These are phyloP conservation scores for Coemansia sp. DNA, from an alignment of 192 early-diverging fungal genomes.

Conservation along the genomic window DNA sequence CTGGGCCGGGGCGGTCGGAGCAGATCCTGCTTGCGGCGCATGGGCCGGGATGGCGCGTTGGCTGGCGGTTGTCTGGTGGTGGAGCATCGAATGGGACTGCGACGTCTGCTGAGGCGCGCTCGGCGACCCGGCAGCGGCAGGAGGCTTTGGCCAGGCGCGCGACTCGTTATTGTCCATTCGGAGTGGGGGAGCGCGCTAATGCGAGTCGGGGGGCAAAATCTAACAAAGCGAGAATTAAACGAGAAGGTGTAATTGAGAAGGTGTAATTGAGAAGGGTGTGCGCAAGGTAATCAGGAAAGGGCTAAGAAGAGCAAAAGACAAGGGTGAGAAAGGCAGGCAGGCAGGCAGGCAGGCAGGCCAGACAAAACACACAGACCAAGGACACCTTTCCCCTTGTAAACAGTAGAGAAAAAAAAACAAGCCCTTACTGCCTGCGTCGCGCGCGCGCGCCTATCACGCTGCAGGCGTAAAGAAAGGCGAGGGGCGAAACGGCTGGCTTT, in stretches of 20 bases:
- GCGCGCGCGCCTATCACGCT: too few relatives aligned
- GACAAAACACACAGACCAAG: not conserved
- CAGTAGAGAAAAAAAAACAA: not conserved
- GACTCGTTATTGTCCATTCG: slow-evolving; percentile 23
- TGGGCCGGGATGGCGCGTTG: too few relatives aligned
- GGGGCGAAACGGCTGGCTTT: too few relatives aligned
- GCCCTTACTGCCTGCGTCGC: too few relatives aligned
- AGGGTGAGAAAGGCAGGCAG: not conserved
- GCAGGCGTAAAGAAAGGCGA: too few relatives aligned
- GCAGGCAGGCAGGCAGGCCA: too few relatives aligned
- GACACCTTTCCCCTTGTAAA: not conserved
- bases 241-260: not conserved
- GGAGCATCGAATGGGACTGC: not conserved
- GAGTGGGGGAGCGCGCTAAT: not conserved
- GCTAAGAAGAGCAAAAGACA: not conserved
- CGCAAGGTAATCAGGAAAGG: not conserved
- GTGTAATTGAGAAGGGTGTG: not conserved
- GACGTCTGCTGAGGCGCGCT: slow-evolving; percentile 5
- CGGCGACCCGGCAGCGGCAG: not conserved
- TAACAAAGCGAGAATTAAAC: not conserved
- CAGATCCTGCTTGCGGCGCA: not conserved
- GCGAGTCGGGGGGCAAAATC: not conserved
- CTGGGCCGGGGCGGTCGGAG: not conserved
- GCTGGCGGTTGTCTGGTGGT: too few relatives aligned
- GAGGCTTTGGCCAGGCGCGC: slow-evolving; percentile 17